These are phyloP conservation scores for Stentor coeruleus DNA, from an alignment of 73 alveolate genomes.

Conservation along the genomic window DNA sequence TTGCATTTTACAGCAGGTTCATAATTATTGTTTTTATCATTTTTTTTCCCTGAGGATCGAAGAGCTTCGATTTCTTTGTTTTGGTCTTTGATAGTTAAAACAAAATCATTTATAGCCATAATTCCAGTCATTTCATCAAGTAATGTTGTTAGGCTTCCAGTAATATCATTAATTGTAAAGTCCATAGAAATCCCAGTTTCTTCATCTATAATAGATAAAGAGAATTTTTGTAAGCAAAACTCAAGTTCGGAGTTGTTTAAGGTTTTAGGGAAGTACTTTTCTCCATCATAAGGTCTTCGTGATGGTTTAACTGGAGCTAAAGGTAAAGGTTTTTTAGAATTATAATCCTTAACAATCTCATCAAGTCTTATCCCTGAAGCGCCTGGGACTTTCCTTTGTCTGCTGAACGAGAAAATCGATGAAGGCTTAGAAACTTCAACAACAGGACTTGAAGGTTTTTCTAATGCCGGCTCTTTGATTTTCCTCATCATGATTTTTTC, in stretches of 20 bases:
- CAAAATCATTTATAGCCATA: not conserved
- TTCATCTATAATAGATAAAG: not conserved
- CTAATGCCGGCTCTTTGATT: not conserved
- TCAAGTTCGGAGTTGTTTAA: not conserved
- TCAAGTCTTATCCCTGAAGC: slow-evolving; percentile 4
- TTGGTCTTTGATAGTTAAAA: not conserved
- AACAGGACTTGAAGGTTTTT: not conserved
- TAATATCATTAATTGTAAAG: not conserved
- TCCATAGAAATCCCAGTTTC: not conserved
- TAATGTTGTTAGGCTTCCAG: not conserved
- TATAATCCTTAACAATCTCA: not conserved
- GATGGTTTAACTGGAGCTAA: not conserved
- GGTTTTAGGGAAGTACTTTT: not conserved
- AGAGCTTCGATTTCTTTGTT: not conserved
- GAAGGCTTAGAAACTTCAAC: too few relatives aligned
- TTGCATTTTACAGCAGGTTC: not conserved
- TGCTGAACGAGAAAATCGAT: not conserved
- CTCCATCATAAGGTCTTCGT: not conserved
- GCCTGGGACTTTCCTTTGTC: not conserved
- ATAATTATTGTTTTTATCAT: not conserved
- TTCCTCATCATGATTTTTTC: not conserved
- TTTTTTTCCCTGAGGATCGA: not conserved
- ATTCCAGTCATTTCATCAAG: not conserved
- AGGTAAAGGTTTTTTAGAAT: not conserved
- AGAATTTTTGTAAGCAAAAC: not conserved